phyloP scores from a whole-genome alignment of 345 rosid species.

The Alliaria petiolata region DNA sequence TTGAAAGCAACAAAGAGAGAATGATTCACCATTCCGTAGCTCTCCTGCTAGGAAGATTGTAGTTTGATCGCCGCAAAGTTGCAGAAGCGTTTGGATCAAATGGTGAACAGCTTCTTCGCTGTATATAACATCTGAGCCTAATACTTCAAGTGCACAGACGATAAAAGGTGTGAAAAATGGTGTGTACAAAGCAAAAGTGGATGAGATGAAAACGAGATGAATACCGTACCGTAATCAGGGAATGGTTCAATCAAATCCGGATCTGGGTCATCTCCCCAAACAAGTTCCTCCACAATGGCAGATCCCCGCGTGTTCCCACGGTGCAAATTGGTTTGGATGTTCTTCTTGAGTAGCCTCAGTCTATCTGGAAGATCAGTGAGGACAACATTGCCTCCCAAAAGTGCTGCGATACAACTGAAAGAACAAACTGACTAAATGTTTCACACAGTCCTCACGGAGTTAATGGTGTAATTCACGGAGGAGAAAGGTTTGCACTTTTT shows the following conservation, averaged over 20 bases:
- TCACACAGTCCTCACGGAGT: neutral
- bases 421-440: constrained; percentile 1
- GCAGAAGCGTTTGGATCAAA: constrained; percentile 64
- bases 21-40: constrained; percentile 61
- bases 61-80: constrained; percentile 61
- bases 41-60: constrained; percentile 81
- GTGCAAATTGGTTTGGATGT: constrained; percentile 53
- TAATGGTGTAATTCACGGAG: neutral
- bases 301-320: constrained; percentile 50
- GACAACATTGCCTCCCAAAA: constrained; percentile 71
- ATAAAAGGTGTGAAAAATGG: neutral
- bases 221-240: constrained; percentile 81
- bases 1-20: neutral
- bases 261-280: constrained; percentile 76
- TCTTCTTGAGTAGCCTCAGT: constrained; percentile 74
- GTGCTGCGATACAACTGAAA: constrained; percentile 78
- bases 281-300: constrained; percentile 62
- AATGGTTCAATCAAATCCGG: constrained; percentile 54
- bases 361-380: constrained; percentile 93
- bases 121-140: constrained; percentile 90
- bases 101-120: constrained; percentile 81
- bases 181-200: neutral
- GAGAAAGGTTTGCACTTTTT: neutral
- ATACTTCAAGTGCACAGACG: constrained; percentile 37
- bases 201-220: neutral